Percentiles rank a stretch among this genome's conserved stretches.
Evolutionary conservation across 1,139 yeast species (phyloP).

Genomic region (Candida albicans): DNA sequence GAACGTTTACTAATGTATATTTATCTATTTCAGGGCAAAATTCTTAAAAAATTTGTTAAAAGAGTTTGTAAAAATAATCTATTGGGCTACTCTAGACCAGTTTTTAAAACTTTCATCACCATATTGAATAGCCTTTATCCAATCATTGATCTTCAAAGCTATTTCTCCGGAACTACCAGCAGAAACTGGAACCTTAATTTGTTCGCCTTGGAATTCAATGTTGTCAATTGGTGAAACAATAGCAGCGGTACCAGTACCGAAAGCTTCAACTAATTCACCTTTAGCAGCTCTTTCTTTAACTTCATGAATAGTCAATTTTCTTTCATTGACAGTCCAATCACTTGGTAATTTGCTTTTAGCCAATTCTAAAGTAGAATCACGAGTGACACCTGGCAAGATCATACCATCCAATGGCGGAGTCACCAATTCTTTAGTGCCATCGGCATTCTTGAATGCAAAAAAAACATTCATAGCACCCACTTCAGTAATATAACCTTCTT

Average conservation of each 20-base stretch:
- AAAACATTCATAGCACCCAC: conserved; percentile 98
- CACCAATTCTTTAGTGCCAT: conserved; percentile 87
- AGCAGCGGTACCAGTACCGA: conserved; percentile 98
- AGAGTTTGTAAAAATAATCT: neutral
- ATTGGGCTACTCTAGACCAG: conserved; percentile 53
- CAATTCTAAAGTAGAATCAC: conserved; percentile 80
- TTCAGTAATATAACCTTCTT: conserved; percentile 86
- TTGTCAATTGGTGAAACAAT: conserved; percentile 90
- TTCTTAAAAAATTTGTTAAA: no score
- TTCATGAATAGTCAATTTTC: conserved; percentile 79
- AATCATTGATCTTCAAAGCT: conserved; percentile 70
- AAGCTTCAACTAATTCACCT: conserved; percentile 89
- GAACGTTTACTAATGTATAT: no score
- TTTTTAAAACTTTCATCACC: conserved; percentile 69
- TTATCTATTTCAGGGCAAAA: no score
- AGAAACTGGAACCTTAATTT: conserved; percentile 72
- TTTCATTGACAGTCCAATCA: conserved; percentile 76
- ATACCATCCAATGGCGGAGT: conserved; percentile 98
- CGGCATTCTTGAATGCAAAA: conserved; percentile 68
- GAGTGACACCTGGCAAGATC: conserved; percentile 93
- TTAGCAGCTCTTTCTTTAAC: conserved; percentile 71
- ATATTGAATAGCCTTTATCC: conserved; percentile 90
- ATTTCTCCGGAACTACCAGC: conserved; percentile 83
- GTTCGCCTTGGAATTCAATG: conserved; percentile 75
- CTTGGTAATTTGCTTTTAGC: conserved; percentile 73